A percentile compares a stretch with the other conserved stretches of the same genome.
These are phyloP conservation scores for Erysimum cheiranthoides DNA, from an alignment of 345 rosid genomes.

Conservation along the genomic window DNA sequence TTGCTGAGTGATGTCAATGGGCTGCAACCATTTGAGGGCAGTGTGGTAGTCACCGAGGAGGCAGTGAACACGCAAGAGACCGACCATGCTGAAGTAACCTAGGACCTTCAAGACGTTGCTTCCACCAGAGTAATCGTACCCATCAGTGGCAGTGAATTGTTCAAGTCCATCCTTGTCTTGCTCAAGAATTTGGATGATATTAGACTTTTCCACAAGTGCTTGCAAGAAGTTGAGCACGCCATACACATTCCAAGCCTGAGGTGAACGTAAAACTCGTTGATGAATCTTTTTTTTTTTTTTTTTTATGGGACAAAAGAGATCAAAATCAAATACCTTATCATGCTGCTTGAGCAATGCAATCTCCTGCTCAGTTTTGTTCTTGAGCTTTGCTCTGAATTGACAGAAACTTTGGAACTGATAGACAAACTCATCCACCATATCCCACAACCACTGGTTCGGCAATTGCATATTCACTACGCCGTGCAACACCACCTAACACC, in stretches of 20 bases:
- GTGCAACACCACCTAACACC: conserved; percentile 80
- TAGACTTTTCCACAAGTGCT: conserved; percentile 95
- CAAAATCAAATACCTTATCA: conserved; percentile 60
- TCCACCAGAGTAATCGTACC: conserved; percentile 95
- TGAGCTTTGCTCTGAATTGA: conserved; percentile 94
- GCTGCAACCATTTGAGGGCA: conserved; percentile 89
- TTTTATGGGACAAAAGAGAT: too few species aligned
- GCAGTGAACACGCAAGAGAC: conserved; percentile 93
- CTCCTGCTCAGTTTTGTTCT: conserved; percentile 91
- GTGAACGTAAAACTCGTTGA: neutral
- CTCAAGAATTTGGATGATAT: conserved; percentile 83
- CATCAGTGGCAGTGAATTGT: conserved; percentile 96
- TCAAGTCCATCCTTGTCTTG: conserved; percentile 91
- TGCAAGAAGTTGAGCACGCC: conserved; percentile 99
- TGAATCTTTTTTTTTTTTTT: too few species aligned
- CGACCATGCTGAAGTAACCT: conserved; percentile 98
- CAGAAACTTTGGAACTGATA: conserved; percentile 98
- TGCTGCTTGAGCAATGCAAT: conserved; percentile 75
- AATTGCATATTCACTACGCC: conserved; percentile 96
- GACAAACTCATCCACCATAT: conserved; percentile 99
- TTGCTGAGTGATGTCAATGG: conserved; percentile 92
- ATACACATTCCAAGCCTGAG: conserved; percentile 95
- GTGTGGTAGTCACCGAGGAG: conserved; percentile 96
- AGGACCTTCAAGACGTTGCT: conserved; percentile 96
- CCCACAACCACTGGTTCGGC: conserved; percentile 99